Evolutionary conservation across 352 stramenopile species (phyloP).

Genomic region (Halophytophthora polymorphica): DNA sequence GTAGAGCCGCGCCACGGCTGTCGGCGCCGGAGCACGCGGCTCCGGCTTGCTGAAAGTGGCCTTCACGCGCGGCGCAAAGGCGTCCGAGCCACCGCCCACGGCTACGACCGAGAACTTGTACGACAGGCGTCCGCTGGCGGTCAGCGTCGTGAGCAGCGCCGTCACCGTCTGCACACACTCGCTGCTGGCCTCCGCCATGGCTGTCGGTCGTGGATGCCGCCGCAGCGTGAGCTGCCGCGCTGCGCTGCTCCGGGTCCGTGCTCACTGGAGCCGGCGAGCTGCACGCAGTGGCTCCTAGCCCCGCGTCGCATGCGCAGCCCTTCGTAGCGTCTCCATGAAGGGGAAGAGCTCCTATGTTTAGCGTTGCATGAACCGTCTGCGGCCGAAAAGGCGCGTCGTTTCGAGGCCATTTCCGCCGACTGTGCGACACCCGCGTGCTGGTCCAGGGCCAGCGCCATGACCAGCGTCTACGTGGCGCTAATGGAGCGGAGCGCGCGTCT

Average conservation of each 20-base stretch:
- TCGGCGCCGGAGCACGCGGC: constrained; percentile 24
- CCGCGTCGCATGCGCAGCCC: too few relatives aligned
- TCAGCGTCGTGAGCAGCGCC: constrained; percentile 42
- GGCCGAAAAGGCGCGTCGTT: too few relatives aligned
- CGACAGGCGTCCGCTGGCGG: constrained; percentile 31
- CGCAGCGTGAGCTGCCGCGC: not conserved
- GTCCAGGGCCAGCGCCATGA: too few relatives aligned
- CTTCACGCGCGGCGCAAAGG: constrained; percentile 38
- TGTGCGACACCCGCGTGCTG: too few relatives aligned
- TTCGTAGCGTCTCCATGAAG: too few relatives aligned
- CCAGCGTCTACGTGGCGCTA: too few relatives aligned
- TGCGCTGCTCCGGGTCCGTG: not conserved
- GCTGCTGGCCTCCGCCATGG: constrained; percentile 18
- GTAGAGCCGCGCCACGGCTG: constrained; percentile 53
- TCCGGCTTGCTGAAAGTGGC: constrained; percentile 69
- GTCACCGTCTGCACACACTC: constrained; percentile 42
- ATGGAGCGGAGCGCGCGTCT: too few relatives aligned
- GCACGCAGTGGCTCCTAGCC: too few relatives aligned
- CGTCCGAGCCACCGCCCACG: constrained; percentile 24
- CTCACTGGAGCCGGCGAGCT: constrained; percentile 5
- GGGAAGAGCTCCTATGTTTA: too few relatives aligned
- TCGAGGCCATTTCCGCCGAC: too few relatives aligned
- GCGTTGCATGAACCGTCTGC: too few relatives aligned
- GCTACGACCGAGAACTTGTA: constrained; percentile 59
- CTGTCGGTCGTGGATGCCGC: not conserved